Percentiles rank a stretch among this genome's conserved stretches.
These are phyloP conservation scores for Trichoderma sp. DNA, from an alignment of 2,329 filamentous ascomycete genomes.

Conservation along the genomic window DNA sequence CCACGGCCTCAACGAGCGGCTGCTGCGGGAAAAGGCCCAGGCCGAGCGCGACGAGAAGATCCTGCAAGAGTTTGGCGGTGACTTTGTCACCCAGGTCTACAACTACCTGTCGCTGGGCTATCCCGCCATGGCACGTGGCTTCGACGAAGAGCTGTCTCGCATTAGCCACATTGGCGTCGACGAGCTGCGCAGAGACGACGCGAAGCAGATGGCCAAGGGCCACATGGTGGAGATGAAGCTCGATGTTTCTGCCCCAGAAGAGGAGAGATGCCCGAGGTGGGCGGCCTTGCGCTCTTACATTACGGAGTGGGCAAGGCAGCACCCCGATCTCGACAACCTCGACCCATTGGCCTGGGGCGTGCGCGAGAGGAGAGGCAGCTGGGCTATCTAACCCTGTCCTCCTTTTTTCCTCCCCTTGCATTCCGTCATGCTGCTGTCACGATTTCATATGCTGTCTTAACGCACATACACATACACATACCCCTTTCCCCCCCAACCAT, in stretches of 20 bases:
- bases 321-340: conserved; percentile 66
- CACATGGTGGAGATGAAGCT: conserved; percentile 63
- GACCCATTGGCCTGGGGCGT: conserved; percentile 65
- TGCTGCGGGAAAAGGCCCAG: conserved; percentile 48
- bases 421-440: neutral
- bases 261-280: conserved; percentile 68
- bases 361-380: conserved; percentile 64
- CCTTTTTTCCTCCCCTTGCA: neutral
- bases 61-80: conserved; percentile 69
- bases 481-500: neutral
- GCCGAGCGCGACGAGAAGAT: conserved; percentile 54
- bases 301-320: conserved; percentile 83
- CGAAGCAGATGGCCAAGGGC: conserved; percentile 58
- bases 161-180: conserved; percentile 68
- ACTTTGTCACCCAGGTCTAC: conserved; percentile 91
- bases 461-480: neutral
- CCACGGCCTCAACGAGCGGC: conserved; percentile 46
- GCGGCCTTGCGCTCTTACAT: conserved; percentile 80
- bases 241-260: conserved; percentile 40
- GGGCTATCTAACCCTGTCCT: conserved; percentile 54
- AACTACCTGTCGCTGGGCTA: conserved; percentile 95
- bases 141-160: conserved; percentile 79
- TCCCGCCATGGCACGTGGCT: conserved; percentile 76
- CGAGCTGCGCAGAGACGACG: conserved; percentile 71
- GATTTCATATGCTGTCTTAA: neutral